Evolutionary conservation across 2,329 filamentous ascomycete genomes (phyloP).

Genomic region (Trichophyton mentagrophytes): DNA sequence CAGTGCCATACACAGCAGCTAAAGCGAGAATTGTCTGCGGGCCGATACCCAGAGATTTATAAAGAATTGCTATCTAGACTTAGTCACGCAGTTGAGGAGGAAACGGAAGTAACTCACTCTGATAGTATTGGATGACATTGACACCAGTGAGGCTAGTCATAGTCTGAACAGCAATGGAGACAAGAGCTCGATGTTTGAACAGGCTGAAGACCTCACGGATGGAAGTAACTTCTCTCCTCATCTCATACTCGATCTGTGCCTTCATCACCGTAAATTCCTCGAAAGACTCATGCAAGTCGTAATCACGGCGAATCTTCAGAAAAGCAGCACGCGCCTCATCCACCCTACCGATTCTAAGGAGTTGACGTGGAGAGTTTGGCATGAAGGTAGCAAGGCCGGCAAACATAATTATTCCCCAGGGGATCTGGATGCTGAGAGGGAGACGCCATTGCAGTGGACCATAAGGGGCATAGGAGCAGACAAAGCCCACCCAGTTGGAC

Average conservation of each 20-base stretch:
- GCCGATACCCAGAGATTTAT: slow-evolving; percentile 42
- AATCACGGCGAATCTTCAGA: slow-evolving; percentile 36
- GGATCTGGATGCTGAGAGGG: slow-evolving; percentile 43
- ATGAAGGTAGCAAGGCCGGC: slow-evolving; percentile 43
- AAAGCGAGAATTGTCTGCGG: slow-evolving; percentile 41
- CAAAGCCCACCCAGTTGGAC: slow-evolving; percentile 47
- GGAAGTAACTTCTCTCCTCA: slow-evolving; percentile 42
- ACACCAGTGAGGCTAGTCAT: slow-evolving; percentile 47
- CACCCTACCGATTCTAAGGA: slow-evolving; percentile 39
- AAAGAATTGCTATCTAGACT: slow-evolving; percentile 35
- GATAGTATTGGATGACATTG: slow-evolving; percentile 41
- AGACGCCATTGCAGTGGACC: slow-evolving; percentile 44
- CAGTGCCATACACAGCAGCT: slow-evolving; percentile 43
- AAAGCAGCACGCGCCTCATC: slow-evolving; percentile 40
- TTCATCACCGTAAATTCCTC: slow-evolving; percentile 45
- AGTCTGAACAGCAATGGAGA: slow-evolving; percentile 44
- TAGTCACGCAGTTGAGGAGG: slow-evolving; percentile 4
- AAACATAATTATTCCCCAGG: slow-evolving; percentile 45
- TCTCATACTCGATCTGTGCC: slow-evolving; percentile 45
- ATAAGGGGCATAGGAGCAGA: slow-evolving; percentile 42
- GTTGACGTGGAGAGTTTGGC: slow-evolving; percentile 43
- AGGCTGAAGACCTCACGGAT: slow-evolving; percentile 41
- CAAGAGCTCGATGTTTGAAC: slow-evolving; percentile 41
- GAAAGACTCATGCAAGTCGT: slow-evolving; percentile 33
- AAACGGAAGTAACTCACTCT: slow-evolving; percentile 4